Base-by-base conservation (phyloP, 2,329 filamentous ascomycete species). In the Nothomitra cinnamomea region DNA sequence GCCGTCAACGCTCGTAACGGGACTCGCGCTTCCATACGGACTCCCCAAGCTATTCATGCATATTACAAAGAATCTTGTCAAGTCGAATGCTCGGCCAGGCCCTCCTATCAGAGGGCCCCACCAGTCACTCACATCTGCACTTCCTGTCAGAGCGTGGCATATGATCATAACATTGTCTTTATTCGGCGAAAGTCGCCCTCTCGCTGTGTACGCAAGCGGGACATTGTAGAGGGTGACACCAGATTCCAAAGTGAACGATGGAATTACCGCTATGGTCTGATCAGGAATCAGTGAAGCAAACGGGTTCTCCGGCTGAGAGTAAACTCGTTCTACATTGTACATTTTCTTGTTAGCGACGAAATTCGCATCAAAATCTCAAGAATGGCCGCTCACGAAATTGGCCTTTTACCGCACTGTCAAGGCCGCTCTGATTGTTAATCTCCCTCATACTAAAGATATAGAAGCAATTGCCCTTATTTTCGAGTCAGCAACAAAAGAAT, bases 171-270 rank as follows among this genome's bases (percentile, higher is more conserved):
- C 78, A 68, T 83, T 83, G 67, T 82, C 75, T 45, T 69, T 63
- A 24, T 69, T 67, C 1, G 75, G 70, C 3, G 77, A 75, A 24
- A 83, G 69, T 24, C 69, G 69, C 55, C 79, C 79, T 55, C 76
- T 76, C 2, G 75, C 78, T 56, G 79, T 82, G 68, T 82, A 82
- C 55, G 79, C 79, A 51, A 83, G 70, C 2, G 76, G 77, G 15
- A 82, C 77, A 78, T 96, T 92, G 60, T 76, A 71, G 19, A 98
- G 75, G 0, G 78, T 83, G 22, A 85, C 87, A 50, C 92, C 92
- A 1, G 89, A 96, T 68, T 98, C 92, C 59, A 98, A 84, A 7
- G 84, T 88, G 67, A 95, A 95, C 24, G 82, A 82, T 1, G 92
- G 90, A 54, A 98, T 79, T 56, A 92, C 79, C 55, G 85, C 87